Base-by-base conservation (phyloP, 2,329 filamentous ascomycete species). In the Fusarium nygamai region DNA sequence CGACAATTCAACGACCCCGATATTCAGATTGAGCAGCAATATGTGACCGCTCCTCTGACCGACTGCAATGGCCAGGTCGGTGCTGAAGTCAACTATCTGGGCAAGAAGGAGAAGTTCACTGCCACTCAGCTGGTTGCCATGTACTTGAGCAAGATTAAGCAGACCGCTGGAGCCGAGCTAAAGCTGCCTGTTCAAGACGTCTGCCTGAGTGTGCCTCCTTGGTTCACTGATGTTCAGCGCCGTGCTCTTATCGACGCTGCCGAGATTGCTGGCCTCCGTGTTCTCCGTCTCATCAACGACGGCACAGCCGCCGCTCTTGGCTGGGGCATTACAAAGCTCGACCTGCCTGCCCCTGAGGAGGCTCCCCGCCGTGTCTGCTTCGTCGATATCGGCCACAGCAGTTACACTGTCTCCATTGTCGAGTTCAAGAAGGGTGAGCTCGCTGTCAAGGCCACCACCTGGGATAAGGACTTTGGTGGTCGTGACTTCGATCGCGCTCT, bases 341-440 rank as follows among this genome's bases (percentile, higher is more conserved):
- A 99, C 83, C 91, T 99, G 39, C 96, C 95, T 66, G 87, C 87
- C 34, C 89, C 92, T 47, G 96, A 98, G 80, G 95, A 98, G 91
- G 94, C 94, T 88, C 95, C 96, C 70, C 92, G 93, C 81, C 91
- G 96, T 64, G 95, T 98, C 63, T 92, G 90, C 77, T 98, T 99
- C 80, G 86, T 99, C 85, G 96, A 99, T 84, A 93, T 99, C 77
- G 96, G 96, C 76, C 93, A 98, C 90, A 96, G 93, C 88, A 96
- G 96, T 88, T 98, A 97, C 89, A 97, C 95, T 67, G 92, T 90
- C 84, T 96, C 95, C 73, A 91, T 99, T 76, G 94, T 98, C 73
- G 96, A 98, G 87, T 98, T 98, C 89, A 92, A 90, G 85, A 98
- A 98, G 89, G 96, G 96, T 74, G 96, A 99, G 88, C 89, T 99